Conservation (phyloP, 83 land plant species). For the Picea mariana region DNA sequence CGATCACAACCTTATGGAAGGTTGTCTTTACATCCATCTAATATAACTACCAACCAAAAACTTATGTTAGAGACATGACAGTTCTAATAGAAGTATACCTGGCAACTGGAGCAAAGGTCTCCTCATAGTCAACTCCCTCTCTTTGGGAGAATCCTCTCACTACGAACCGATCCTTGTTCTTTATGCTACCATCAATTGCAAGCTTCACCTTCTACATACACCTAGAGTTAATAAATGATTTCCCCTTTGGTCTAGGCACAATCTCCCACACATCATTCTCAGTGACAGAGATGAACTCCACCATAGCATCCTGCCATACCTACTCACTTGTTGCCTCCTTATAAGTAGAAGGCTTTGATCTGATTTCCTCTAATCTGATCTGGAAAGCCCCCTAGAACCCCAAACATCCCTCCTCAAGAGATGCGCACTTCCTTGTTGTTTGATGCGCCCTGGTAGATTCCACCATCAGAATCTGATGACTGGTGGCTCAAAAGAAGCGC, state of each 20-base stretch:
- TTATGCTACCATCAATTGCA: not conserved
- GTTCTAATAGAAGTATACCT: not conserved
- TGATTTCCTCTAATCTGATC: no score
- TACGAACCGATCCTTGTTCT: not conserved
- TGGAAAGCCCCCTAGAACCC: no score
- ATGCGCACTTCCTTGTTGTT: no score
- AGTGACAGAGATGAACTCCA: not conserved
- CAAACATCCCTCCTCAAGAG: no score
- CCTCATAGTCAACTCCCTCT: not conserved
- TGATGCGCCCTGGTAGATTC: no score
- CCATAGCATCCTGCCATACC: no score
- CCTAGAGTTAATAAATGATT: not conserved
- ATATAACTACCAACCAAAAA: not conserved
- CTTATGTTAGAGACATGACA: not conserved
- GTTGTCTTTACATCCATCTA: not conserved
- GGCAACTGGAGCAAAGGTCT: not conserved
- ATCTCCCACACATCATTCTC: not conserved
- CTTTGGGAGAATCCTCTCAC: not conserved
- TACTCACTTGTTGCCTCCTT: no score
- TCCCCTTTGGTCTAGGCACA: not conserved
- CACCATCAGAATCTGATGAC: no score
- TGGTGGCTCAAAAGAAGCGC: no score
- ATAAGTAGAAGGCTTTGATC: not conserved
- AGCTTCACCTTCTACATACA: not conserved
- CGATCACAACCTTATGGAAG: no score